Evolutionary conservation across 176 grass and related monocot genomes (phyloP).

Genomic region (Lolium rigidum): DNA sequence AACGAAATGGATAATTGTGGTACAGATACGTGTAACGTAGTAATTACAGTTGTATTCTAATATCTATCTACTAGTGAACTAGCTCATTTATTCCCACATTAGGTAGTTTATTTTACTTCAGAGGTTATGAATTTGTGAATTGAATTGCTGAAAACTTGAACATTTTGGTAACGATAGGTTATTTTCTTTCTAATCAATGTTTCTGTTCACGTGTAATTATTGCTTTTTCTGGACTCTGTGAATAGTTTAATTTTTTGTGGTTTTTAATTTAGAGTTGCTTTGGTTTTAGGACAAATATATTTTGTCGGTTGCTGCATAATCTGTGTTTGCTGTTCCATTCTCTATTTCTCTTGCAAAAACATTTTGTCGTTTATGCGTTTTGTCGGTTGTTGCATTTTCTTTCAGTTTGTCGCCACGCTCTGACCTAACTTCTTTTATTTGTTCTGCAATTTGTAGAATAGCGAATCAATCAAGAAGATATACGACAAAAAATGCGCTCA

Average conservation of each 20-base stretch:
- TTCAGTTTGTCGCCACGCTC: neutral
- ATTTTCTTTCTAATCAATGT: neutral
- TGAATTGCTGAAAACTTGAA: neutral
- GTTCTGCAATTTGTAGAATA: constrained; percentile 50
- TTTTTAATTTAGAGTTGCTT: neutral
- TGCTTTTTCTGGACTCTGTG: neutral
- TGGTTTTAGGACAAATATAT: neutral
- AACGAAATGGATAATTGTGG: neutral
- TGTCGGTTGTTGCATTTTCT: neutral
- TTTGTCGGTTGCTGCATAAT: neutral
- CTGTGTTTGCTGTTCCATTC: neutral
- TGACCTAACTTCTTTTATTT: constrained; percentile 20
- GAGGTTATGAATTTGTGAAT: constrained; percentile 1
- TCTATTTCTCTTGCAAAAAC: neutral
- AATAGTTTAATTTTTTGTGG: neutral
- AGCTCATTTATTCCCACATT: neutral
- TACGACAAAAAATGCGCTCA: constrained; percentile 63
- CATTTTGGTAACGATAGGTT: neutral
- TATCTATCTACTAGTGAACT: neutral
- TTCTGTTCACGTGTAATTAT: neutral
- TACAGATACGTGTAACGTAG: neutral
- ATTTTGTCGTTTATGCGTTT: neutral
- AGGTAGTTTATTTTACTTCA: neutral
- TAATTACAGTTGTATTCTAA: neutral
- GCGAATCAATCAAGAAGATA: constrained; percentile 48